A percentile compares a stretch with the other conserved stretches of the same genome.
Evolutionary conservation across 2,329 filamentous ascomycete genomes (phyloP).

Genomic region (Aspergillus japonicus): DNA sequence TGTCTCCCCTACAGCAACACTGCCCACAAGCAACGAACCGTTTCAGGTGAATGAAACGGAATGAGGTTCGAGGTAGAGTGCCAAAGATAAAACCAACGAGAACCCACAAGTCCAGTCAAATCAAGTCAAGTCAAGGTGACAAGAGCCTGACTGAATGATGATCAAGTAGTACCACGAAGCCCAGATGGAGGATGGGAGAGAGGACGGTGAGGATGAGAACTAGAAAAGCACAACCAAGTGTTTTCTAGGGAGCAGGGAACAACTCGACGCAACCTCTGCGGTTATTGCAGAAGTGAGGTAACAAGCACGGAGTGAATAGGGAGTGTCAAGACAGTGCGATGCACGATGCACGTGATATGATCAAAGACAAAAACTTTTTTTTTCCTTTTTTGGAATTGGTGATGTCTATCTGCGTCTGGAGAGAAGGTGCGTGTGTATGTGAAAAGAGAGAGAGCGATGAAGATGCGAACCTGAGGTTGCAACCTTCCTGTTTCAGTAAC

Average conservation of each 20-base stretch:
- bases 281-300: conserved; percentile 15
- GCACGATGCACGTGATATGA: conserved; percentile 19
- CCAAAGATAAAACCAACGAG: neutral
- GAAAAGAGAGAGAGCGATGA: conserved; percentile 22
- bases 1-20: conserved; percentile 71
- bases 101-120: conserved; percentile 10
- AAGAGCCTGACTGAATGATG: neutral
- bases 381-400: conserved; percentile 21
- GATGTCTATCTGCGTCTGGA: conserved; percentile 28
- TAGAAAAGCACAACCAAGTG: conserved; percentile 42
- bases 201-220: conserved; percentile 13
- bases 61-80: neutral
- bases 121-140: conserved; percentile 4
- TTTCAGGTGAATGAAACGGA: neutral
- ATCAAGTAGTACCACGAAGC: conserved; percentile 3
- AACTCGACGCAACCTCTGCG: conserved; percentile 19
- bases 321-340: conserved; percentile 20
- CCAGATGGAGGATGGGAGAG: conserved; percentile 15
- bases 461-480: conserved; percentile 26
- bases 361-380: conserved; percentile 17
- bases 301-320: conserved; percentile 8
- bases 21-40: conserved; percentile 15
- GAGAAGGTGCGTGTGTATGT: conserved; percentile 2
- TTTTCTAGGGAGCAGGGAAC: conserved; percentile 26
- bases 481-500: conserved; percentile 27